A percentile compares a stretch with the other conserved stretches of the same genome.
phyloP scores from a whole-genome alignment of 192 early-diverging fungal genomes.

The Lobosporangium transversale region DNA sequence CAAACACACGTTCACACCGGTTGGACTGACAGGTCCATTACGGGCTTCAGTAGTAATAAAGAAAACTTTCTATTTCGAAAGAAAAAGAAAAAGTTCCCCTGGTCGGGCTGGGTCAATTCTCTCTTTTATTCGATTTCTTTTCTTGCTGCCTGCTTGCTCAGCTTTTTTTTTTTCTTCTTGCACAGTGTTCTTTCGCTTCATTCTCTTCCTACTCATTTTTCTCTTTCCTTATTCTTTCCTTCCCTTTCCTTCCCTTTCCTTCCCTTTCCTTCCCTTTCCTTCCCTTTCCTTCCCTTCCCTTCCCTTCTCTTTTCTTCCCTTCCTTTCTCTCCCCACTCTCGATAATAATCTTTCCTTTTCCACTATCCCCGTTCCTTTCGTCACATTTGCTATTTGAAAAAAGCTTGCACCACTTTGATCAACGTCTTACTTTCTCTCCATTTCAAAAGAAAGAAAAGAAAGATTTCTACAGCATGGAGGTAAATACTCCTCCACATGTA shows the following conservation, averaged over 20 bases:
- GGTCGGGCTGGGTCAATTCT: background rate
- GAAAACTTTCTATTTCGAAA: too few relatives aligned
- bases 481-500: too few relatives aligned
- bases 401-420: background rate
- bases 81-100: background rate
- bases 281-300: background rate
- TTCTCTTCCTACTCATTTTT: background rate
- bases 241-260: background rate
- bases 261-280: background rate
- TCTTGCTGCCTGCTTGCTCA: background rate
- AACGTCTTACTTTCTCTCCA: too few relatives aligned
- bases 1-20: too few relatives aligned
- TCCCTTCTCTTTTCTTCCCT: background rate
- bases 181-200: background rate
- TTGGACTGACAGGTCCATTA: too few relatives aligned
- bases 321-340: background rate
- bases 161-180: slow-evolving; percentile 5
- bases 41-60: too few relatives aligned
- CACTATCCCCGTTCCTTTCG: too few relatives aligned
- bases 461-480: too few relatives aligned
- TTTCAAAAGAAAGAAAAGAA: too few relatives aligned
- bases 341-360: background rate
- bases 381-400: too few relatives aligned
- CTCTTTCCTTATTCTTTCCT: background rate
- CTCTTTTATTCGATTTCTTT: background rate